Evolutionary conservation across 345 rosid genomes (phyloP).

Genomic region (Xanthoceras sorbifolium): DNA sequence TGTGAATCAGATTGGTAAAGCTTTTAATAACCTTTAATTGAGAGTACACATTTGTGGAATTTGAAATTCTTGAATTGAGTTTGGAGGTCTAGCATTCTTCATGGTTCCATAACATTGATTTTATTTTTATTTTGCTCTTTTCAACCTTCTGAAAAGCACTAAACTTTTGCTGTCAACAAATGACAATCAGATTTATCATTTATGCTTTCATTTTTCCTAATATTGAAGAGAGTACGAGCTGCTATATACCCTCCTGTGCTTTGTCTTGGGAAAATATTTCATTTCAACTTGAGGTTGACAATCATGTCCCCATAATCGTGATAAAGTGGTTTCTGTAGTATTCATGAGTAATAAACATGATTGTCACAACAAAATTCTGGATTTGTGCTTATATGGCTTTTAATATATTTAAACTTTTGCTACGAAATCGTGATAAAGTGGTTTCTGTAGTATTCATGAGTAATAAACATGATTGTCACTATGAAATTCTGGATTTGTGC

Average conservation of each 20-base stretch:
- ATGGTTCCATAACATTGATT: not conserved
- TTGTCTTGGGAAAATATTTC: not conserved
- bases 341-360: not conserved
- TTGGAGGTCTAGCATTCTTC: not conserved
- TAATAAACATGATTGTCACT: not conserved
- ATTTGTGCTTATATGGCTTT: conserved; percentile 15
- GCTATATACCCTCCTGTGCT: not conserved
- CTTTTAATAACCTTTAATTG: not conserved
- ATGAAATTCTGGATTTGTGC: conserved; percentile 3
- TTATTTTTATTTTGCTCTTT: not conserved
- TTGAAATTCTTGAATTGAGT: not conserved
- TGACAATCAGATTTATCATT: not conserved
- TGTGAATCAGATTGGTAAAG: not conserved
- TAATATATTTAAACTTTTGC: not conserved
- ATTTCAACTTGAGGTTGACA: not conserved
- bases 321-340: not conserved
- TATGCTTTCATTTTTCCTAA: not conserved
- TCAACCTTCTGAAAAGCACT: not conserved
- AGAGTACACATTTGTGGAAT: not conserved
- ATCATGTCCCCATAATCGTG: not conserved
- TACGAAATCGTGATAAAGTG: not conserved
- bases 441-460: not conserved
- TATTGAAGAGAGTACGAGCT: not conserved
- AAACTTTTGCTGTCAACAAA: not conserved
- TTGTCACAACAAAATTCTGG: not conserved